Base-by-base conservation (phyloP, 306 rosid genomes). In the Abrus precatorius region DNA sequence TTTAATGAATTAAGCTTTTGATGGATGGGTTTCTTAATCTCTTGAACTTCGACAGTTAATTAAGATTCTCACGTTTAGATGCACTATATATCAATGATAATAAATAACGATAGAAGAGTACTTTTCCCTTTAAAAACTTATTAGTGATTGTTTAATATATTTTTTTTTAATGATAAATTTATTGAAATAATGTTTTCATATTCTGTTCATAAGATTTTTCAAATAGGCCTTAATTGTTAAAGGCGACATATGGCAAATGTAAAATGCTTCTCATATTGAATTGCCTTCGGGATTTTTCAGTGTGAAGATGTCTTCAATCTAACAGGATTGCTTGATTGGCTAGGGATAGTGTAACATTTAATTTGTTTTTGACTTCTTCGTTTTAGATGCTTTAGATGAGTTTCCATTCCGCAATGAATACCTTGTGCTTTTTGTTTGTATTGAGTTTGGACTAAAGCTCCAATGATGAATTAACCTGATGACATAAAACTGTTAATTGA, bases 381-480 rank as follows among this genome's bases (percentile, higher is more conserved):
- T 28, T 69, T 5, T 33, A 12, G 12, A 69, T 69, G 67, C 14
- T 69, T 41, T 47, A 3, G 9, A 48, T 71, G 53, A 54, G 57
- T 34, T 54, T 62, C 55, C 61, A 41, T 44, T 64, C 61, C 48
- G 29, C 62, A 9, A 2, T 40, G 75, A 78, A 7, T n/a, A 34
- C 14, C 70, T 2, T 48, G 55, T 71, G 59, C 41, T 12, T 36
- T 62, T 69, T 14, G 10, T 47, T 80, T 14, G 33, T 50, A 72
- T 81, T 55, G 60, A 75, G 57, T 76, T 67, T 50, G 60, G 60
- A 60, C 69, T 76, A 53, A 36, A 71, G 84, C 89, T 86, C 84
- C 89, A 60, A 80, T 83, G 87, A 83, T 86, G 85, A 83, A 71
- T 68, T 69, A 50, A 43, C 52, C 63, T 43, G 41, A 80, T 75